Evolutionary conservation across 1,284 basidiomycete genomes (phyloP), one percentile per base, ranked within the genome.

Genomic region (Papiliotrema terrestris): DNA sequence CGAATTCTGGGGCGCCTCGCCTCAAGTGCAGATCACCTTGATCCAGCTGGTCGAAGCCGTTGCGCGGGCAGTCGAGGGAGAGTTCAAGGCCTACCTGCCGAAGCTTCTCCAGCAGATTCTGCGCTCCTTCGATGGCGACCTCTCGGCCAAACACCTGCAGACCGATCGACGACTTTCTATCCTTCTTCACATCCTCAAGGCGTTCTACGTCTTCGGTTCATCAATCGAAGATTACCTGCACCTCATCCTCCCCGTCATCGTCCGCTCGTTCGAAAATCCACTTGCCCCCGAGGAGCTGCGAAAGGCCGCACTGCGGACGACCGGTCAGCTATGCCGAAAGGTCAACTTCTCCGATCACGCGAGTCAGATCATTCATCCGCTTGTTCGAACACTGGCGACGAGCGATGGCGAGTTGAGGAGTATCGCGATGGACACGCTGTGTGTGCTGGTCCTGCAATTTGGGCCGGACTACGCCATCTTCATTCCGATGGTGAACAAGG

Each of bases 261-360:
- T 98, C 56, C 88, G 86, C 69, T 86, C 91, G 3, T 94, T 94
- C 64, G 96, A 98, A 75, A 83, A 90, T 47, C 77, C 83, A 0
- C 91, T 94, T 63, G 87, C 85, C 1, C 83, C 87, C 1, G 82
- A 84, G 1, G 78, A 84, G 29, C 79, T 98, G 45, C 86, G 95
- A 43, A 92, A 91, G 74, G 84, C 87, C 45, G 94, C 95, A 0
- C 88, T 98, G 47, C 84, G 89, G 59, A 95, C 92, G 0, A 89
- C 98, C 19, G 93, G 93, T 44, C 89, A 90, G 29, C 79, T 99
- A 19, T 93, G 92, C 15, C 84, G 88, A 61, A 86, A 95, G 61
- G 92, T 98, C 67, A 98, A 98, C 78, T 97, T 99, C 72, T 94
- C 91, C n/a, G 96, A 98, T 70, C 94, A 98, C 68, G 93, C 95